These are phyloP conservation scores for Pterulicium gracile DNA, from an alignment of 1,284 basidiomycete species.

Conservation along the genomic window DNA sequence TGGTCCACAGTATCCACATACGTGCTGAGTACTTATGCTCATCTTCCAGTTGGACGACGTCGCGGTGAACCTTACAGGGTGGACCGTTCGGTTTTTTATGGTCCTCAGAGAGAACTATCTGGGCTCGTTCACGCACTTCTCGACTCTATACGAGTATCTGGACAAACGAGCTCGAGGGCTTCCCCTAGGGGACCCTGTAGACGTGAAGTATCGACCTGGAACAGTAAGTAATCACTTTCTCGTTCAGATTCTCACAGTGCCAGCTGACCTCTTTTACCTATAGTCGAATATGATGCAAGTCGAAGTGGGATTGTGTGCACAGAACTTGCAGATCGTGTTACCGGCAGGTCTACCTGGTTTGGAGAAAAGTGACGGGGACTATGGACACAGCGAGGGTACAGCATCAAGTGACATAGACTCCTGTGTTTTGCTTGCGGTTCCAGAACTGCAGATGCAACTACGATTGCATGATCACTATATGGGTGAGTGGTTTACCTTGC, in stretches of 20 bases:
- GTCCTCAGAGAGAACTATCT: constrained; percentile 86
- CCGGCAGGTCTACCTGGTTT: constrained; percentile 73
- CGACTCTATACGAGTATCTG: constrained; percentile 76
- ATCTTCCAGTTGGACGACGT: constrained; percentile 35
- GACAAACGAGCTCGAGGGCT: constrained; percentile 49
- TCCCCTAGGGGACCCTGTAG: constrained; percentile 70
- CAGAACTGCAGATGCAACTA: constrained; percentile 66
- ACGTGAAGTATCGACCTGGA: constrained; percentile 66
- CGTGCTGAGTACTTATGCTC: constrained; percentile 8
- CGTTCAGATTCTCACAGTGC: neutral
- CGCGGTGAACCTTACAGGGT: constrained; percentile 68
- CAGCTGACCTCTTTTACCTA: constrained; percentile 8
- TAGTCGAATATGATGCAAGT: constrained; percentile 79
- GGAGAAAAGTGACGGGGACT: constrained; percentile 24
- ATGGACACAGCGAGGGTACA: too few species aligned
- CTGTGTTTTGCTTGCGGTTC: constrained; percentile 46
- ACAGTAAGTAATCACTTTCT: constrained; percentile 45
- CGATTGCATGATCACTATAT: constrained; percentile 79
- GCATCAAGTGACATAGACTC: constrained; percentile 32
- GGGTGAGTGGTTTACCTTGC: constrained; percentile 40
- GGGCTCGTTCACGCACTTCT: constrained; percentile 85
- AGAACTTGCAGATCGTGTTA: constrained; percentile 47
- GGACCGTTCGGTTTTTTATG: constrained; percentile 82
- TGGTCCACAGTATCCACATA: constrained; percentile 6
- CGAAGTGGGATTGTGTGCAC: constrained; percentile 46